Conservation (phyloP, 352 stramenopile species). For the Phytopythium mirpurense region DNA sequence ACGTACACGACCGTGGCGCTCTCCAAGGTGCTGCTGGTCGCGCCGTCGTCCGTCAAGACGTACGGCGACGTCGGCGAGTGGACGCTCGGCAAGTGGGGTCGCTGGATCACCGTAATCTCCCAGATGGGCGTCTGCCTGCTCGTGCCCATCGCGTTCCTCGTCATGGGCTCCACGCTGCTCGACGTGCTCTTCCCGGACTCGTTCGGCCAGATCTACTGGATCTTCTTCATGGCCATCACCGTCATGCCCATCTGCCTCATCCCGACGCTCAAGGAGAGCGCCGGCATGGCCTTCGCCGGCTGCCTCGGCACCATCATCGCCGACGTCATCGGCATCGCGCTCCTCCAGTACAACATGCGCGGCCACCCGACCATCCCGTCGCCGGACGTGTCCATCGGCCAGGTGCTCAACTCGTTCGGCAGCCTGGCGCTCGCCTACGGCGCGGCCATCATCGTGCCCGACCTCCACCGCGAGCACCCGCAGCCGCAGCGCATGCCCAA, state of each 20-base stretch:
- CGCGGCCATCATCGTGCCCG: conserved; percentile 45
- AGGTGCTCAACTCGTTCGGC: conserved; percentile 42
- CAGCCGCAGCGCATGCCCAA: conserved; percentile 47
- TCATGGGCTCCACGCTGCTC: conserved; percentile 36
- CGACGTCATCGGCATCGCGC: conserved; percentile 27
- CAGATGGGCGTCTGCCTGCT: conserved; percentile 40
- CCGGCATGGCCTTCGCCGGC: conserved; percentile 34
- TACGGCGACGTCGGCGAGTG: conserved; percentile 40
- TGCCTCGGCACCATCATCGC: conserved; percentile 45
- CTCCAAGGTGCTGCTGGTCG: conserved; percentile 37
- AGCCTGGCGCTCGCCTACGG: conserved; percentile 46
- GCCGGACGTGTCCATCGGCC: conserved; percentile 32
- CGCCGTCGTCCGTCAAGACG: conserved; percentile 42
- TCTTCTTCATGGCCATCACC: conserved; percentile 43
- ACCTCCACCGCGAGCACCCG: conserved; percentile 43
- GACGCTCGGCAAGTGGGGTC: conserved; percentile 25
- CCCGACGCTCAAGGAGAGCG: conserved; percentile 46
- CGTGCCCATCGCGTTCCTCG: conserved; percentile 36
- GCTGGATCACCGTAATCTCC: conserved; percentile 35
- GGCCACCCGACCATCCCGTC: conserved; percentile 30
- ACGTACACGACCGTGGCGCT: conserved; percentile 44
- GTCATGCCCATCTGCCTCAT: conserved; percentile 37
- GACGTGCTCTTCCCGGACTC: conserved; percentile 40
- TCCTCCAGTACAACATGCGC: conserved; percentile 42
- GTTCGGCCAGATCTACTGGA: conserved; percentile 36